phyloP scores from a whole-genome alignment of 805 yeast species.

The Jamesozyma lodderae region DNA sequence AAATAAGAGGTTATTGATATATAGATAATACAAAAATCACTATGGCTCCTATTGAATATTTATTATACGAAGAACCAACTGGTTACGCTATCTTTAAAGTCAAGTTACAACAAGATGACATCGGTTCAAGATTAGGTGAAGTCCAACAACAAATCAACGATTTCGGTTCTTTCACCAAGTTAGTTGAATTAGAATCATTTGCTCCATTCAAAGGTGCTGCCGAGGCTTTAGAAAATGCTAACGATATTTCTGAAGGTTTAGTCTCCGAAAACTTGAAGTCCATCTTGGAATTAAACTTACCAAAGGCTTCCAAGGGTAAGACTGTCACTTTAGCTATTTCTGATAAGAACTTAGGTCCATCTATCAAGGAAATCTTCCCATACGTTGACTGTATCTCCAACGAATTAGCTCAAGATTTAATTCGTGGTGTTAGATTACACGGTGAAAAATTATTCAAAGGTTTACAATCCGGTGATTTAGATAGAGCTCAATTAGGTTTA shows the following conservation, averaged over 20 bases:
- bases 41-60: conserved; percentile 76
- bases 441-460: conserved; percentile 85
- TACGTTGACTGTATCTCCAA: conserved; percentile 82
- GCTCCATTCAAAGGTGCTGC: conserved; percentile 99
- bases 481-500: conserved; percentile 96
- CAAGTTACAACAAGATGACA: conserved; percentile 84
- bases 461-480: conserved; percentile 88
- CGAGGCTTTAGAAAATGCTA: conserved; percentile 96
- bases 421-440: conserved; percentile 90
- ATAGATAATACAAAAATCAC: conserved; percentile 4
- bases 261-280: conserved; percentile 88
- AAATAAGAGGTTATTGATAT: not conserved
- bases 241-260: conserved; percentile 94
- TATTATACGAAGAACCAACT: conserved; percentile 95
- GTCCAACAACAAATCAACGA: conserved; percentile 88
- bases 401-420: conserved; percentile 88
- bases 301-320: conserved; percentile 57
- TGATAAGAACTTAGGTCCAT: conserved; percentile 92
- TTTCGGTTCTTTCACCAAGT: conserved; percentile 77
- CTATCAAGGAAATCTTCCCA: conserved; percentile 86
- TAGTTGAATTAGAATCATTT: conserved; percentile 87
- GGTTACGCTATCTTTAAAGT: conserved; percentile 97
- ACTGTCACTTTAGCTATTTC: conserved; percentile 77
- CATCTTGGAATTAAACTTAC: conserved; percentile 82
- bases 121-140: conserved; percentile 85